These are phyloP conservation scores for Pittosporum tobira DNA, from an alignment of 129 eudicot genomes.

Conservation along the genomic window DNA sequence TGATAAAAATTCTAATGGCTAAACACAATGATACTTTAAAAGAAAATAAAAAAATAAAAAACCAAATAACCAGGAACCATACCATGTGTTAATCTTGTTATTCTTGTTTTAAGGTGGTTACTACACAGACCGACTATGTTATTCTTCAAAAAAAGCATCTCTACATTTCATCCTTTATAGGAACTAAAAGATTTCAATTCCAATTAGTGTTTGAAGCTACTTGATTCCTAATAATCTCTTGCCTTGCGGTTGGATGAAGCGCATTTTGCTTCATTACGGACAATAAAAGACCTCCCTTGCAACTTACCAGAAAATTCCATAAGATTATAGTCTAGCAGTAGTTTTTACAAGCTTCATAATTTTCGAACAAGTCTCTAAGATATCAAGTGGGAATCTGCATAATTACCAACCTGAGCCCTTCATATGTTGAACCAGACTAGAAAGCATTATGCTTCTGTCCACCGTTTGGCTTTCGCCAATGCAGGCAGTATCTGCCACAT, in stretches of 20 bases:
- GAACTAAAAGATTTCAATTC: too few relatives aligned
- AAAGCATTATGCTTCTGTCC: neutral
- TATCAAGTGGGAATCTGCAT: neutral
- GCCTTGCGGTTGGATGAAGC: neutral
- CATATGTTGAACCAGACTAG: neutral
- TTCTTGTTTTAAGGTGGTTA: neutral
- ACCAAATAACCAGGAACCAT: conserved; percentile 1
- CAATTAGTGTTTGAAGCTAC: neutral
- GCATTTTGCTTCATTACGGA: neutral
- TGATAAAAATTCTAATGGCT: neutral
- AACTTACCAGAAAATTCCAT: neutral
- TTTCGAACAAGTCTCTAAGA: too few relatives aligned
- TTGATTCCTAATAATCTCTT: neutral
- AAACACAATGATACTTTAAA: neutral
- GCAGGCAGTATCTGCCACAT: neutral
- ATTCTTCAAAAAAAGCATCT: conserved; percentile 11
- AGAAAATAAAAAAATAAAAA: neutral
- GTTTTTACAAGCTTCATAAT: too few relatives aligned
- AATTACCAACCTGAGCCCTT: conserved; percentile 3
- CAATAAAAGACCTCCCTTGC: neutral
- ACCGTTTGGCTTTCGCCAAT: neutral
- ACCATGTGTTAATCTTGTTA: neutral
- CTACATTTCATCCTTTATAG: neutral
- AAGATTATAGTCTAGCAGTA: too few relatives aligned
- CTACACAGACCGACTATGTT: neutral